A percentile compares a stretch with the other conserved stretches of the same genome.
Evolutionary conservation across 257 asterid species (phyloP).

Genomic region (Nicotiana obtusifolia): DNA sequence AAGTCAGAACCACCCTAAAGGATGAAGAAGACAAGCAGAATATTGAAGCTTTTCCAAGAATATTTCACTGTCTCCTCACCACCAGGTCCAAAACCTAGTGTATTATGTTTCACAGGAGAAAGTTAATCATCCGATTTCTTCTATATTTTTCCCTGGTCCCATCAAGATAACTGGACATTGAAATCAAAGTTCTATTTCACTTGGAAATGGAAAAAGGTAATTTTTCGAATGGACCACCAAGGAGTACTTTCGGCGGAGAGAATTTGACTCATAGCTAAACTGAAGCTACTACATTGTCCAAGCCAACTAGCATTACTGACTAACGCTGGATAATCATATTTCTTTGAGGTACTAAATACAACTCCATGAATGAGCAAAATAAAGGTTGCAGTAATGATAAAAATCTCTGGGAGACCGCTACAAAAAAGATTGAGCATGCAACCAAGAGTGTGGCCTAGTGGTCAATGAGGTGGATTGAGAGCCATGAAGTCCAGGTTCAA

Average conservation of each 20-base stretch:
- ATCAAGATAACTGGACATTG: neutral
- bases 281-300: neutral
- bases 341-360: too few relatives aligned
- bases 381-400: too few relatives aligned
- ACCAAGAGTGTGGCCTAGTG: too few relatives aligned
- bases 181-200: neutral
- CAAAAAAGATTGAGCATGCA: too few relatives aligned
- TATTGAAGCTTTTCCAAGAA: neutral
- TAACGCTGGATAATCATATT: too few relatives aligned
- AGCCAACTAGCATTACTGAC: neutral
- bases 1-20: neutral
- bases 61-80: neutral
- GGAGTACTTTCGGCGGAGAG: neutral
- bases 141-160: neutral
- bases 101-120: neutral
- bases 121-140: neutral
- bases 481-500: too few relatives aligned
- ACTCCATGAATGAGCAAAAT: too few relatives aligned
- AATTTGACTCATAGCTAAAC: neutral
- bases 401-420: too few relatives aligned
- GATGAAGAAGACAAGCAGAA: neutral
- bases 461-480: too few relatives aligned
- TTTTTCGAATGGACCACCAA: neutral
- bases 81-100: neutral
- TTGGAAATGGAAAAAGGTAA: neutral